Percentiles rank a stretch among this genome's conserved stretches.
phyloP scores from a whole-genome alignment of 495 filamentous ascomycete species.

The Terfezia boudieri region DNA sequence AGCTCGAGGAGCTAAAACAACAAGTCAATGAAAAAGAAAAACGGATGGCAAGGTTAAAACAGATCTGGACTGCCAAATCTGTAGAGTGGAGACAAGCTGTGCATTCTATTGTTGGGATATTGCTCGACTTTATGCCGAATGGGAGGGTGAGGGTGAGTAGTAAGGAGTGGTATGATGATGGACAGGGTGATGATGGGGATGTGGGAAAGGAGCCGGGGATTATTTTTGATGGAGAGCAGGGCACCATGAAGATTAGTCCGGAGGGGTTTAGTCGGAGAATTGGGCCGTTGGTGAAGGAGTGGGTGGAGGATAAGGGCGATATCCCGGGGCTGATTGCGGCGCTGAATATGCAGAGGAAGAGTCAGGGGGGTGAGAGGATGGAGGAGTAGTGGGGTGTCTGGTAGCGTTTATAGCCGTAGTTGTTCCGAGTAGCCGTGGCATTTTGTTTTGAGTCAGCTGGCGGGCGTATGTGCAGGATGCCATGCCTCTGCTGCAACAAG shows the following conservation, averaged over 20 bases:
- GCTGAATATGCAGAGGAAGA: not conserved
- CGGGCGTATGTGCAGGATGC: too few relatives aligned
- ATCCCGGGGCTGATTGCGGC: not conserved
- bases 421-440: too few relatives aligned
- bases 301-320: not conserved
- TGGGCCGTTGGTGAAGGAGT: not conserved
- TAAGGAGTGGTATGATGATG: slow-evolving; percentile 49
- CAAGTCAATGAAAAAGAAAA: slow-evolving; percentile 68
- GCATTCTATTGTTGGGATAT: slow-evolving; percentile 70
- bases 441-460: too few relatives aligned
- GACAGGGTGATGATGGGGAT: slow-evolving; percentile 15
- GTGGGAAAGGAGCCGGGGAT: slow-evolving; percentile 60
- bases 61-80: slow-evolving; percentile 73
- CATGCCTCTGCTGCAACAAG: too few relatives aligned
- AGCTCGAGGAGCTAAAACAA: slow-evolving; percentile 47
- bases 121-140: slow-evolving; percentile 77
- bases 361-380: not conserved
- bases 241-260: slow-evolving; percentile 3
- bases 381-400: not conserved
- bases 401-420: too few relatives aligned
- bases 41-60: slow-evolving; percentile 57
- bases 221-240: slow-evolving; percentile 85
- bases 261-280: not conserved
- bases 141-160: slow-evolving; percentile 72
- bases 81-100: slow-evolving; percentile 88